phyloP scores from a whole-genome alignment of 2,329 filamentous ascomycete genomes.

The Rutstroemia sp. region DNA sequence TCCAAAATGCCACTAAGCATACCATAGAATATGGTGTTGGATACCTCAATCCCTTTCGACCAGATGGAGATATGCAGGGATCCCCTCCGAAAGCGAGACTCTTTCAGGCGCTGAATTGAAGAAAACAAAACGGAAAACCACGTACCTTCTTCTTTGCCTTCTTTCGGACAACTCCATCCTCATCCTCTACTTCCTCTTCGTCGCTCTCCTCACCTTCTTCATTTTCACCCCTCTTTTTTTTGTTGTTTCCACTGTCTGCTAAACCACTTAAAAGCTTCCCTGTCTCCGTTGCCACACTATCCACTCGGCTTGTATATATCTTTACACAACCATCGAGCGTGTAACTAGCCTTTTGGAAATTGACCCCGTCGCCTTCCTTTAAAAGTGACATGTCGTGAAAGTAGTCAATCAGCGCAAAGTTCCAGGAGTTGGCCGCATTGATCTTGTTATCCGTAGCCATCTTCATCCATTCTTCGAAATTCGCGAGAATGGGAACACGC shows the following conservation, averaged over 20 bases:
- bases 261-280: conserved; percentile 90
- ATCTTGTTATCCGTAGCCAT: conserved; percentile 99
- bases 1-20: too few relatives aligned
- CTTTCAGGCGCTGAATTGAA: too few relatives aligned
- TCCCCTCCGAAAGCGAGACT: too few relatives aligned
- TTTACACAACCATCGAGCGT: conserved; percentile 97
- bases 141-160: conserved; percentile 69
- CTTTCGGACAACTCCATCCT: conserved; percentile 44
- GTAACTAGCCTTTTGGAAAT: conserved; percentile 97
- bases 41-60: too few relatives aligned
- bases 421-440: conserved; percentile 97
- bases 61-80: too few relatives aligned
- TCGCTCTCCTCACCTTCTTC: conserved; percentile 52
- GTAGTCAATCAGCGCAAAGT: conserved; percentile 99
- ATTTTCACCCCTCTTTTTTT: conserved; percentile 63
- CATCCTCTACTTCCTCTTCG: conserved; percentile 54
- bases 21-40: too few relatives aligned
- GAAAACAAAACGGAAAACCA: neutral
- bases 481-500: conserved; percentile 88
- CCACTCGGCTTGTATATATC: conserved; percentile 96
- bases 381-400: conserved; percentile 98
- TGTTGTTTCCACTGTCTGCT: conserved; percentile 72
- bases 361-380: conserved; percentile 93
- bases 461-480: conserved; percentile 99
- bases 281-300: conserved; percentile 96